Conservation (phyloP, 441 rosid species). For the Erysimum cheiri region DNA sequence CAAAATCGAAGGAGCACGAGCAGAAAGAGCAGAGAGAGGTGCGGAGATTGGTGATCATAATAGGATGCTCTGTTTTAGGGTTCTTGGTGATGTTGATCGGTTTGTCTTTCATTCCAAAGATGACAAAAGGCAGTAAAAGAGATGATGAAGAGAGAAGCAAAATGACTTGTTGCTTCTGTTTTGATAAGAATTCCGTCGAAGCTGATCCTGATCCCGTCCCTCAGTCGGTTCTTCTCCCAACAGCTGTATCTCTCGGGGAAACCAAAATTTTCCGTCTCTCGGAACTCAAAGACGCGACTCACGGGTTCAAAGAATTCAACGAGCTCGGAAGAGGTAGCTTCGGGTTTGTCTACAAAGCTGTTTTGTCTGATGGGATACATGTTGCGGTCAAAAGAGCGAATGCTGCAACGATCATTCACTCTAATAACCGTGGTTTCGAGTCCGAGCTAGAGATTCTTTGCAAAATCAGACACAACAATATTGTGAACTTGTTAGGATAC, state of each 20-base stretch:
- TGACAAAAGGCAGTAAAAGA: constrained; percentile 40
- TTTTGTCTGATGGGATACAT: constrained; percentile 60
- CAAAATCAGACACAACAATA: constrained; percentile 60
- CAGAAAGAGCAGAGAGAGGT: constrained; percentile 48
- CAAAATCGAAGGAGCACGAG: constrained; percentile 35
- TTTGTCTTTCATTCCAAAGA: constrained; percentile 44
- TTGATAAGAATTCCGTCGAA: constrained; percentile 45
- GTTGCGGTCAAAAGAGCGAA: constrained; percentile 72
- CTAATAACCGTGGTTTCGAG: constrained; percentile 64
- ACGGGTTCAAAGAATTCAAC: constrained; percentile 60
- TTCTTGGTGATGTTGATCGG: constrained; percentile 46
- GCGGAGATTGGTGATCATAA: constrained; percentile 45
- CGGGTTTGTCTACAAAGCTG: constrained; percentile 73
- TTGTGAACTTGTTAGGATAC: constrained; percentile 62
- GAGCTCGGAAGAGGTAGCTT: constrained; percentile 73
- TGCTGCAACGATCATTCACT: constrained; percentile 62
- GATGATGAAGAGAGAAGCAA: constrained; percentile 46
- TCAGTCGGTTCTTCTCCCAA: constrained; percentile 40
- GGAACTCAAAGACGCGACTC: constrained; percentile 57
- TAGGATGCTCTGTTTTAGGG: constrained; percentile 51
- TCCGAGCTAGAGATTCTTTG: constrained; percentile 68
- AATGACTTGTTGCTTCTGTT: constrained; percentile 45
- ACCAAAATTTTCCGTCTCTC: constrained; percentile 54
- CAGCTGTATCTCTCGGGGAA: constrained; percentile 44
- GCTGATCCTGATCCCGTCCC: constrained; percentile 51